Percentiles rank a stretch among this genome's conserved stretches.
Evolutionary conservation across 129 eudicot species (phyloP).

Genomic region (Arctium lappa): DNA sequence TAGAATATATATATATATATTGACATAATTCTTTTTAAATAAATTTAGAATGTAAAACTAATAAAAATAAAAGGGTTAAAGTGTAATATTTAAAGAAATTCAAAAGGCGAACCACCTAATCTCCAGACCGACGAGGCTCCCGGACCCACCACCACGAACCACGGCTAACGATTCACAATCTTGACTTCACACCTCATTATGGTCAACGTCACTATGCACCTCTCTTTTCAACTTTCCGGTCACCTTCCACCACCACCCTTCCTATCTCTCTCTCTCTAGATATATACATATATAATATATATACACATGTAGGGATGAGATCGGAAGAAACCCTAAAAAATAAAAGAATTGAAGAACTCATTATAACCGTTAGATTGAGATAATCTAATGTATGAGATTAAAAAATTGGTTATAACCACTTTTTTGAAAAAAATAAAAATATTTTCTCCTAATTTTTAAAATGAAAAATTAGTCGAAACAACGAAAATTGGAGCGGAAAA

Average conservation of each 20-base stretch:
- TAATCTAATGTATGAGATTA: too few relatives aligned
- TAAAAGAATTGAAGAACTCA: too few relatives aligned
- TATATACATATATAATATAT: neutral
- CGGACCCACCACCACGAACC: conserved; percentile 18
- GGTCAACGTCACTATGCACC: conserved; percentile 40
- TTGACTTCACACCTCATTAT: conserved; percentile 31
- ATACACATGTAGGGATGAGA: too few relatives aligned
- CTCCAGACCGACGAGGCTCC: conserved; percentile 6
- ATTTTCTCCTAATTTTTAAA: too few relatives aligned
- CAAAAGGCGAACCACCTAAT: conserved; percentile 22
- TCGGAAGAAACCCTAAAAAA: too few relatives aligned
- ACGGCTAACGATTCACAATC: conserved; percentile 17
- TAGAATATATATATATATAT: too few relatives aligned
- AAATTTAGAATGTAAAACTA: neutral
- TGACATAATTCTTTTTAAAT: too few relatives aligned
- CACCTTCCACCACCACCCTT: conserved; percentile 34
- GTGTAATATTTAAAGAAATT: neutral
- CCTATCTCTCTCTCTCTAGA: neutral
- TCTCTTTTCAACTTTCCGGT: conserved; percentile 30
- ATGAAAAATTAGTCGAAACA: too few relatives aligned
- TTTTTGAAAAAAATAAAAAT: too few relatives aligned
- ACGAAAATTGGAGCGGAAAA: too few relatives aligned
- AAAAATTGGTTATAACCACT: too few relatives aligned
- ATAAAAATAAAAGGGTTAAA: neutral
- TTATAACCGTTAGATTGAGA: too few relatives aligned